These are phyloP conservation scores for Venturia carpophila DNA, from an alignment of 2,329 filamentous ascomycete species.

Conservation along the genomic window DNA sequence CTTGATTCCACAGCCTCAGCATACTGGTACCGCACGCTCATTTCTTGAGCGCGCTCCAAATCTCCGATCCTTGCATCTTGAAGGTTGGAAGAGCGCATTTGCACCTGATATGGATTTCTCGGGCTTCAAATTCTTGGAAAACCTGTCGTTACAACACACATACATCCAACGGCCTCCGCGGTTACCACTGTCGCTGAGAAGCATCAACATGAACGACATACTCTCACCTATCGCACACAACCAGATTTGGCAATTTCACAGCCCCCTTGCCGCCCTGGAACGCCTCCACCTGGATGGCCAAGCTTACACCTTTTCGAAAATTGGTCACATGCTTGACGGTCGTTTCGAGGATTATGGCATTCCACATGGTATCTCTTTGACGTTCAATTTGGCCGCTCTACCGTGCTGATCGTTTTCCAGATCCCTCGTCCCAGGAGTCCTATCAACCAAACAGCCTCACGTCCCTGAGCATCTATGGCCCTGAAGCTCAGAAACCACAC, in stretches of 20 bases:
- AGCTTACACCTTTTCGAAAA: background rate
- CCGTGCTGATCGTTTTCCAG: background rate
- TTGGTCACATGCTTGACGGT: constrained; percentile 7
- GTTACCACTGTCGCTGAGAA: background rate
- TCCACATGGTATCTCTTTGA: constrained; percentile 19
- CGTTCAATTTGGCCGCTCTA: background rate
- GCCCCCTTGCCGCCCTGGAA: constrained; percentile 5
- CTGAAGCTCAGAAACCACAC: constrained; percentile 11
- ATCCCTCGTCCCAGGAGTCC: constrained; percentile 3
- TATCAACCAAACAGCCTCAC: constrained; percentile 20
- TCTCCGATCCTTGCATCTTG: background rate
- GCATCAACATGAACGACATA: background rate
- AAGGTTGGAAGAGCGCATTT: constrained; percentile 12
- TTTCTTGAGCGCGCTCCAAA: constrained; percentile 8
- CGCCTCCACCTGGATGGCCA: background rate
- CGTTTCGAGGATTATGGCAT: constrained; percentile 19
- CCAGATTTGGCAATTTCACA: background rate
- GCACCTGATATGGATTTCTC: background rate
- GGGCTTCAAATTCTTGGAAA: constrained; percentile 1
- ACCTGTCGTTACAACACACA: background rate
- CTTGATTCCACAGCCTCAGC: background rate
- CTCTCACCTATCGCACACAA: background rate
- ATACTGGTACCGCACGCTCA: background rate
- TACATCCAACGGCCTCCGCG: background rate
- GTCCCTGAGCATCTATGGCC: constrained; percentile 19